These are phyloP conservation scores for Taiozyma sp. DNA, from an alignment of 1,139 yeast species.

Conservation along the genomic window DNA sequence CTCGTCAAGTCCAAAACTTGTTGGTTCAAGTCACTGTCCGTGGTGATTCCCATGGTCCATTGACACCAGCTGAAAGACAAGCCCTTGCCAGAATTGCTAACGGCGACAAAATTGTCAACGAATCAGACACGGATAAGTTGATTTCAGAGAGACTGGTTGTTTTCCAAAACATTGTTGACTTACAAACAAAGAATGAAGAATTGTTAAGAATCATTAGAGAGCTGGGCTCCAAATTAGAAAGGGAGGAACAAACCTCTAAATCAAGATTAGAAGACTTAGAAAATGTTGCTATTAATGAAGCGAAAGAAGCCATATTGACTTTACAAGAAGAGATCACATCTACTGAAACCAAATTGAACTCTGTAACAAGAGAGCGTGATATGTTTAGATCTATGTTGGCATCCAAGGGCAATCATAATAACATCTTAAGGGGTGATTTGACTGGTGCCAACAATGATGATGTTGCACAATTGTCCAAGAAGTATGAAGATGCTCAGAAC, in stretches of 20 bases:
- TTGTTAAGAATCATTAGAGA: conserved; percentile 63
- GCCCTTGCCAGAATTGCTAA: conserved; percentile 30
- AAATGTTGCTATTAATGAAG: conserved; percentile 63
- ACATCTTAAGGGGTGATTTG: conserved; percentile 15
- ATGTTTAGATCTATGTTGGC: conserved; percentile 46
- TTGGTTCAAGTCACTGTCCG: conserved; percentile 63
- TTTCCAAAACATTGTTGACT: conserved; percentile 61
- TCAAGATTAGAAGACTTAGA: conserved; percentile 45
- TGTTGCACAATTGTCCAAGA: conserved; percentile 25
- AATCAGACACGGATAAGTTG: conserved; percentile 64
- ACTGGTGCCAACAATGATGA: conserved; percentile 26
- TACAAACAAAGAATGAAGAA: conserved; percentile 72
- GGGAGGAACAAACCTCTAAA: conserved; percentile 37
- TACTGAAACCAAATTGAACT: conserved; percentile 44
- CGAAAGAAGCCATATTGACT: conserved; percentile 68
- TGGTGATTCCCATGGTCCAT: conserved; percentile 46
- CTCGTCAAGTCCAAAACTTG: conserved; percentile 73
- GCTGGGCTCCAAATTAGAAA: conserved; percentile 66
- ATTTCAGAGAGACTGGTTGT: conserved; percentile 72
- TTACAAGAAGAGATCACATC: conserved; percentile 60
- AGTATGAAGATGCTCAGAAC: conserved; percentile 29
- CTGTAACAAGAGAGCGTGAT: conserved; percentile 62
- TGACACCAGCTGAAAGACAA: conserved; percentile 52
- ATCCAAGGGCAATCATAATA: conserved; percentile 16
- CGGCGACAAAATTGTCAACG: conserved; percentile 29